Percentiles rank a stretch among this genome's conserved stretches.
Conservation (phyloP, 2,329 filamentous ascomycete genomes). For the Claviceps cyperi region DNA sequence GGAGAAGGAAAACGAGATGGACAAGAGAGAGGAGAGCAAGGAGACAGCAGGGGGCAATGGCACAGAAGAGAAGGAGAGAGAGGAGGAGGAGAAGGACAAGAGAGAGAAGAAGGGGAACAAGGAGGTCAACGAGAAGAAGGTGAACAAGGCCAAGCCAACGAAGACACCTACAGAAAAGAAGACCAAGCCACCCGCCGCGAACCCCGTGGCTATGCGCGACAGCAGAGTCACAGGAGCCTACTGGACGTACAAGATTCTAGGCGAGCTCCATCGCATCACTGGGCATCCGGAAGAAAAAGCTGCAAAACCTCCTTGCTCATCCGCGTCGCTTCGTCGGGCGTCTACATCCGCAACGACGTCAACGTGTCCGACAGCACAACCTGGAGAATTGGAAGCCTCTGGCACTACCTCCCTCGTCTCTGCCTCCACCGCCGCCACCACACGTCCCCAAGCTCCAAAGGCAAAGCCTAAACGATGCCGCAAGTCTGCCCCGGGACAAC, state of each 20-base stretch:
- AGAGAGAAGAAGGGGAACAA: too few species aligned
- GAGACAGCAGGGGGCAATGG: too few species aligned
- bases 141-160: too few species aligned
- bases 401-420: too few species aligned
- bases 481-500: constrained; percentile 25
- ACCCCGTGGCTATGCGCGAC: constrained; percentile 30
- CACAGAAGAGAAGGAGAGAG: constrained; percentile 23
- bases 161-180: constrained; percentile 13
- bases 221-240: constrained; percentile 31
- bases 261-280: constrained; percentile 23
- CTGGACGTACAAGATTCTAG: constrained; percentile 27
- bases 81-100: constrained; percentile 12
- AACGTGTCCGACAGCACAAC: too few species aligned
- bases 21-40: constrained; percentile 14
- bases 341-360: too few species aligned
- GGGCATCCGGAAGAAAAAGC: constrained; percentile 5
- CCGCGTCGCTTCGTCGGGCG: too few species aligned
- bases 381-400: too few species aligned
- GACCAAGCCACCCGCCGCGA: constrained; percentile 17
- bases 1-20: constrained; percentile 10
- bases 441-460: too few species aligned
- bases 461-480: constrained; percentile 6
- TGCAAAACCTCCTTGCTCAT: too few species aligned
- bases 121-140: too few species aligned
- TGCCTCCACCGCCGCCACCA: too few species aligned